phyloP scores from a whole-genome alignment of 169 alveolate genomes.

The Besnoitia besnoiti region DNA sequence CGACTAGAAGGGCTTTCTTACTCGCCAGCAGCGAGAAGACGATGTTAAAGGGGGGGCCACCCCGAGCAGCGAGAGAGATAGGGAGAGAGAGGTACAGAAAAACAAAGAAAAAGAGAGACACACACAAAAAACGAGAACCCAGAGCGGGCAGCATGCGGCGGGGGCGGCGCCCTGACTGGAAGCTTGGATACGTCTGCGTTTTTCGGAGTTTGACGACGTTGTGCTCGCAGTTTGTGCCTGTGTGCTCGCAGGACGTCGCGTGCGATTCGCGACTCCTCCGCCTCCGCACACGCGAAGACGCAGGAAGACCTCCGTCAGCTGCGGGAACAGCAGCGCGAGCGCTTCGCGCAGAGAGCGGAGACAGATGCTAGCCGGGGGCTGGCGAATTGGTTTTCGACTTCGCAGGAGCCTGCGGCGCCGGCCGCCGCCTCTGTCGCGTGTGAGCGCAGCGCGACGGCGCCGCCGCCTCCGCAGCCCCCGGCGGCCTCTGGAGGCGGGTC shows the following conservation, averaged over 20 bases:
- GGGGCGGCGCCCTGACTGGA: not conserved
- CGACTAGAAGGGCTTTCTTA: not conserved
- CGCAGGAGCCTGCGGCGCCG: not conserved
- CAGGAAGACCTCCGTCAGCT: slow-evolving; percentile 37
- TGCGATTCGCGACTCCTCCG: slow-evolving; percentile 12
- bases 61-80: too few relatives aligned
- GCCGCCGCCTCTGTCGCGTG: too few relatives aligned
- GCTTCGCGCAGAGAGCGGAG: slow-evolving; percentile 20
- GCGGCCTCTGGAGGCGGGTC: not conserved
- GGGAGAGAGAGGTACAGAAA: not conserved
- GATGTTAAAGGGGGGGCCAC: not conserved
- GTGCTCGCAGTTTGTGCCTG: not conserved
- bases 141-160: not conserved
- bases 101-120: not conserved
- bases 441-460: not conserved
- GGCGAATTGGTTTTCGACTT: not conserved
- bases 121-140: not conserved
- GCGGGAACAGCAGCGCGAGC: not conserved
- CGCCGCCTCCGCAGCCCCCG: not conserved
- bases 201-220: not conserved
- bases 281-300: not conserved
- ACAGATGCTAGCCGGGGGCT: not conserved
- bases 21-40: not conserved
- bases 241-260: not conserved
- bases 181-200: not conserved